phyloP scores from a whole-genome alignment of 2,329 filamentous ascomycete species.

The Blastomyces silverae region DNA sequence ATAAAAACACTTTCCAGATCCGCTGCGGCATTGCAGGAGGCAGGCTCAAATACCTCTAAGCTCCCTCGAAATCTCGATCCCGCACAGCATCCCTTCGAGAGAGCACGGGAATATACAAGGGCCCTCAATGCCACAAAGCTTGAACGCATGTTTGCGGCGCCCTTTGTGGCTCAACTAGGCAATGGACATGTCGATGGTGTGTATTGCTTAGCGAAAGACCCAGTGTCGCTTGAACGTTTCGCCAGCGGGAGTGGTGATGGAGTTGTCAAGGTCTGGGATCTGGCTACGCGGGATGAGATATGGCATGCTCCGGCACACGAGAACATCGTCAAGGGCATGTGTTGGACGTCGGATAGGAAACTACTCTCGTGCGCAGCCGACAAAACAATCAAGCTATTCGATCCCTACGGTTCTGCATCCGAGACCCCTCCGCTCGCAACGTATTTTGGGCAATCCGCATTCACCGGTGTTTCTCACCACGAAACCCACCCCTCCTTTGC shows the following conservation, averaged over 20 bases:
- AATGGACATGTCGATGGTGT: constrained; percentile 87
- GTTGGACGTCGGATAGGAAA: constrained; percentile 80
- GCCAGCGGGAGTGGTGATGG: constrained; percentile 87
- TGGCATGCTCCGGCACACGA: constrained; percentile 81
- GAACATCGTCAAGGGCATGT: constrained; percentile 85
- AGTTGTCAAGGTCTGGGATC: constrained; percentile 87
- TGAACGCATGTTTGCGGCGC: constrained; percentile 82
- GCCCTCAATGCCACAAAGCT: constrained; percentile 81
- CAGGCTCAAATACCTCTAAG: constrained; percentile 41
- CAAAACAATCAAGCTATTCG: constrained; percentile 80
- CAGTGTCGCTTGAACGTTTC: constrained; percentile 63
- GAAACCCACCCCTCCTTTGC: constrained; percentile 72
- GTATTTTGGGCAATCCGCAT: constrained; percentile 76
- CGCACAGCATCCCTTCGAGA: constrained; percentile 81
- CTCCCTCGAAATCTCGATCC: constrained; percentile 61
- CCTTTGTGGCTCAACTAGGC: constrained; percentile 80
- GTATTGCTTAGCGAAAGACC: constrained; percentile 74
- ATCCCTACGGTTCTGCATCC: constrained; percentile 69
- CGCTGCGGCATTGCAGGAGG: constrained; percentile 43
- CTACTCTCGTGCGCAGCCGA: constrained; percentile 83
- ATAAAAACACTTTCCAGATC: constrained; percentile 50
- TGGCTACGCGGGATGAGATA: constrained; percentile 63
- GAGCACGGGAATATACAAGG: constrained; percentile 75
- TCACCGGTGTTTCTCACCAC: constrained; percentile 79
- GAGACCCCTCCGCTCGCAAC: constrained; percentile 69